Percentiles rank a stretch among this genome's conserved stretches.
Conservation (phyloP, 2,329 filamentous ascomycete genomes). For the Aspergillus ochraceoroseus region DNA sequence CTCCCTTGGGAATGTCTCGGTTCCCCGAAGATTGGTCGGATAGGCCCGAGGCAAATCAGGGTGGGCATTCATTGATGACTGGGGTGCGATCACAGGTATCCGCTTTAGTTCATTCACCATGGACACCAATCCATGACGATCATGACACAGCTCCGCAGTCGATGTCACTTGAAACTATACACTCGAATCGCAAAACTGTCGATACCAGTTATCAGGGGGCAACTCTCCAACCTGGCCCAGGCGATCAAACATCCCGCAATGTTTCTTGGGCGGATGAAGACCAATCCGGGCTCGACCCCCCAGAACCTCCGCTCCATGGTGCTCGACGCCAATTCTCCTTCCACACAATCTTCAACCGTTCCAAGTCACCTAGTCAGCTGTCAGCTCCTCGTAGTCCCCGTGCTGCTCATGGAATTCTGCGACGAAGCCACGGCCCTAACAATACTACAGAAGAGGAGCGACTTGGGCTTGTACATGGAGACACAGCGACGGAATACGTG, state of each 20-base stretch:
- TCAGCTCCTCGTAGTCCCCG: constrained; percentile 20
- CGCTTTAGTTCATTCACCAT: constrained; percentile 34
- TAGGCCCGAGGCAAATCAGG: constrained; percentile 29
- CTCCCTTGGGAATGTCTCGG: constrained; percentile 80
- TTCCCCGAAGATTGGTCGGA: constrained; percentile 60
- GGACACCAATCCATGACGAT: constrained; percentile 31
- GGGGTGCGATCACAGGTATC: constrained; percentile 38
- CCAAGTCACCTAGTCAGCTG: constrained; percentile 22
- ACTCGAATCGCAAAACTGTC: constrained; percentile 48
- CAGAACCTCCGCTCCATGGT: constrained; percentile 44
- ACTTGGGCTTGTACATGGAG: constrained; percentile 74
- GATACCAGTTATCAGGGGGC: constrained; percentile 39
- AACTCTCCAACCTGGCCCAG: constrained; percentile 27
- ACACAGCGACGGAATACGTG: constrained; percentile 42
- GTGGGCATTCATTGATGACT: constrained; percentile 35
- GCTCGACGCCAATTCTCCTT: constrained; percentile 84
- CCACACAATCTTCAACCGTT: constrained; percentile 70
- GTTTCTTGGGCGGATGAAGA: constrained; percentile 36
- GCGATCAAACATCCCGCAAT: constrained; percentile 40
- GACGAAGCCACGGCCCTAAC: constrained; percentile 45
- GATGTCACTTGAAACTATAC: constrained; percentile 56
- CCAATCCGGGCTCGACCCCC: constrained; percentile 9
- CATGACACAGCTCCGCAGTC: constrained; percentile 51
- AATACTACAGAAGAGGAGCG: constrained; percentile 73
- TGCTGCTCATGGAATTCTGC: constrained; percentile 34